Evolutionary conservation across 331 rosid species (phyloP).

Genomic region (Stylosanthes scabra): DNA sequence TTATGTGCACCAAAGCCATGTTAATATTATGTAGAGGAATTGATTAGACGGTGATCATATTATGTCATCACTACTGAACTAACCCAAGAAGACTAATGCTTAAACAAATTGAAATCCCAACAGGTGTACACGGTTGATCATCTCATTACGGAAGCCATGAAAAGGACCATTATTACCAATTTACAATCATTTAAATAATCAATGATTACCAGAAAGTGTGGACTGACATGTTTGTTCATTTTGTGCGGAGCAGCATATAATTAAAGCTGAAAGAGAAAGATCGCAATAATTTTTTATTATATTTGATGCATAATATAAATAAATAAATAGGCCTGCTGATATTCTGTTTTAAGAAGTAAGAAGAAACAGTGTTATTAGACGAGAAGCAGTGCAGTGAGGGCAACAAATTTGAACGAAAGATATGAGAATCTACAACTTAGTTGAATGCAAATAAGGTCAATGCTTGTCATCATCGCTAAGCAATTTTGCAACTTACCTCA

Average conservation of each 20-base stretch:
- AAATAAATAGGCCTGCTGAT: no score
- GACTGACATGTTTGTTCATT: constrained; percentile 27
- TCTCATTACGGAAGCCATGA: constrained; percentile 18
- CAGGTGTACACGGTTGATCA: background rate
- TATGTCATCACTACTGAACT: no score
- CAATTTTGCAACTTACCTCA: background rate
- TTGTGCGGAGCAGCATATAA: background rate
- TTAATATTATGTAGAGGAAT: no score
- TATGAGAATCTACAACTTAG: background rate
- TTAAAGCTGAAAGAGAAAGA: constrained; percentile 7
- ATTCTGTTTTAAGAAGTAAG: no score
- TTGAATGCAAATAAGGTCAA: constrained; percentile 31
- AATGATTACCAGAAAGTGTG: background rate
- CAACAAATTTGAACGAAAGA: constrained; percentile 2
- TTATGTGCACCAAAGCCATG: no score
- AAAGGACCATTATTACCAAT: background rate
- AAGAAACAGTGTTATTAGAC: no score
- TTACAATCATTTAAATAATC: background rate
- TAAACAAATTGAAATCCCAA: background rate
- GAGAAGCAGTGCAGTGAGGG: no score
- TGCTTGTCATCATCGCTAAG: constrained; percentile 5
- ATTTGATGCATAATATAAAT: background rate
- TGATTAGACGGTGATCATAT: no score
- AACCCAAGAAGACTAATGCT: no score
- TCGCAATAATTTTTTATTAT: background rate